phyloP scores from a whole-genome alignment of 805 yeast species.

The Wickerhamiella galacta region DNA sequence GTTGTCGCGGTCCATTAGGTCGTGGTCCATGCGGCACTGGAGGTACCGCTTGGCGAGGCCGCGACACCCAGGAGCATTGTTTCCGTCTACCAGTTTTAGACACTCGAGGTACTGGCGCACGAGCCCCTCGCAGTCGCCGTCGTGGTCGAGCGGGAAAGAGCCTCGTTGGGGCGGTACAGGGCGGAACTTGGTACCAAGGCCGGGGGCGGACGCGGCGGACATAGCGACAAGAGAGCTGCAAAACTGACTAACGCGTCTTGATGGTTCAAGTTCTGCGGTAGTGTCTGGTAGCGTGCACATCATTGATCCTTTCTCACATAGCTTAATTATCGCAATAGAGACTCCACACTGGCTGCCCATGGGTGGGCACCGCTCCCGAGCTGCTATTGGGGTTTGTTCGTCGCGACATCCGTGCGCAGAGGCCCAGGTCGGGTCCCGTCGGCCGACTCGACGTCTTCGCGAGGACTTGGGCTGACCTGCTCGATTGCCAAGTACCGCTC shows the following conservation, averaged over 20 bases:
- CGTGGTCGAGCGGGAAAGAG: conserved; percentile 88
- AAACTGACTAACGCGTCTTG: too few relatives aligned
- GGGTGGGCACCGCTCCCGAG: too few relatives aligned
- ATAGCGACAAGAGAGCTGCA: conserved; percentile 6
- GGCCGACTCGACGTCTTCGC: too few relatives aligned
- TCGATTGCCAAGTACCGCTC: conserved; percentile 22
- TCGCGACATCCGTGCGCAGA: too few relatives aligned
- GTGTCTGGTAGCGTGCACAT: too few relatives aligned
- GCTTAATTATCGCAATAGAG: too few relatives aligned
- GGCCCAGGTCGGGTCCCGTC: too few relatives aligned
- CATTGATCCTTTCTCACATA: too few relatives aligned
- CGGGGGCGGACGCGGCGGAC: conserved; percentile 21
- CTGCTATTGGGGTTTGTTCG: too few relatives aligned
- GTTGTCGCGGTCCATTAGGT: conserved; percentile 40
- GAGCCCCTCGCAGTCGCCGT: conserved; percentile 56
- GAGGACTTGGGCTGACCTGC: too few relatives aligned
- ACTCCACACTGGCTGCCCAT: too few relatives aligned
- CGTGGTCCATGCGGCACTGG: conserved; percentile 76
- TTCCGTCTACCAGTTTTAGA: conserved; percentile 57
- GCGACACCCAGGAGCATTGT: conserved; percentile 85
- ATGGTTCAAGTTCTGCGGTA: too few relatives aligned
- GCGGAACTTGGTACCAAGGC: conserved; percentile 16
- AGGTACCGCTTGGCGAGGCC: conserved; percentile 65
- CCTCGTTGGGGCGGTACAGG: conserved; percentile 96
- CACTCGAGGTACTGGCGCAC: conserved; percentile 69